These are phyloP conservation scores for Fusarium incarnatum DNA, from an alignment of 2,329 filamentous ascomycete species.

Conservation along the genomic window DNA sequence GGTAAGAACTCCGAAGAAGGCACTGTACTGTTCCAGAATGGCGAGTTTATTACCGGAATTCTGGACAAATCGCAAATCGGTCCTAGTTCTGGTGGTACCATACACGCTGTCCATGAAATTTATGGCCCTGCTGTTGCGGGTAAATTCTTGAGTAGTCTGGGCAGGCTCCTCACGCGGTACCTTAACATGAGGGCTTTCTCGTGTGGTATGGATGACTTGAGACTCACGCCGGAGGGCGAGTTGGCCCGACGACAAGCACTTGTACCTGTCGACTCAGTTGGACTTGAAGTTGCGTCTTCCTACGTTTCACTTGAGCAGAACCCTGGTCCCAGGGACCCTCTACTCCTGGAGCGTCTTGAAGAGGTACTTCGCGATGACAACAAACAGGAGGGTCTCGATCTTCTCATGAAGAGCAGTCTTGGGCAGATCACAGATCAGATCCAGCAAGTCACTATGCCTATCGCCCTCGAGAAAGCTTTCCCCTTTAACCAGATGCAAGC, in stretches of 20 bases:
- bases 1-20: conserved; percentile 81
- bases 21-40: conserved; percentile 83
- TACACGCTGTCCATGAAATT: conserved; percentile 92
- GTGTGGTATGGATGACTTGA: conserved; percentile 96
- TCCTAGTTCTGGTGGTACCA: conserved; percentile 84
- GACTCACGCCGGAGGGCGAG: conserved; percentile 85
- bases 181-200: conserved; percentile 95
- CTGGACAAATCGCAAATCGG: conserved; percentile 97
- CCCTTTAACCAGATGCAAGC: conserved; percentile 98
- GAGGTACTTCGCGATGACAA: conserved; percentile 90
- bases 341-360: conserved; percentile 83
- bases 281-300: conserved; percentile 82
- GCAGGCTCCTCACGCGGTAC: conserved; percentile 87
- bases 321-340: conserved; percentile 71
- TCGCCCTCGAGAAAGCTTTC: conserved; percentile 88
- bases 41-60: conserved; percentile 89
- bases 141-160: conserved; percentile 87
- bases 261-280: conserved; percentile 73
- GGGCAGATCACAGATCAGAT: conserved; percentile 80
- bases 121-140: conserved; percentile 91
- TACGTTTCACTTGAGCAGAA: conserved; percentile 86
- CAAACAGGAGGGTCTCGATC: conserved; percentile 92
- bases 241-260: conserved; percentile 75
- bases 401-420: conserved; percentile 80
- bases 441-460: conserved; percentile 82